Percentiles rank a stretch among this genome's conserved stretches.
Conservation (phyloP, 2,329 filamentous ascomycete species). For the Microascus cirrosus region DNA sequence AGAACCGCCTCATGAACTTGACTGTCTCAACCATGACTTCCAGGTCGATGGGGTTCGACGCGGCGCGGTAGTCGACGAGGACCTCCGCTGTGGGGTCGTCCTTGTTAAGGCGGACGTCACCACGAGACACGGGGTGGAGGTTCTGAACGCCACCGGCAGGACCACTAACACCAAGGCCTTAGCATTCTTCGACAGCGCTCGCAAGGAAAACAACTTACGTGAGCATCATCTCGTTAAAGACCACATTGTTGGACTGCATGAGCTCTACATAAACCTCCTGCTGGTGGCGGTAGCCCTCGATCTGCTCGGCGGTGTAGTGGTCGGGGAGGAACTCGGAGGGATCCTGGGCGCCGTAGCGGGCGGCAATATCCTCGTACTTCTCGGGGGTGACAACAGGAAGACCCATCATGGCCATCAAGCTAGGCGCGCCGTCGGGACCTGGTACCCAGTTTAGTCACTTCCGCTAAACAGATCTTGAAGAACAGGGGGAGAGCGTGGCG, state of each 20-base stretch:
- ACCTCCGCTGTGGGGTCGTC: constrained; percentile 11
- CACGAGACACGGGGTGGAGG: constrained; percentile 13
- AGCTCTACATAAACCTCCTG: constrained; percentile 15
- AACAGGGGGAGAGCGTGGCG: background rate
- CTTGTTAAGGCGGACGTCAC: constrained; percentile 12
- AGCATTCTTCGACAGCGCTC: too few species aligned
- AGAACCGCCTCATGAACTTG: constrained; percentile 14
- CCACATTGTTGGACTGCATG: constrained; percentile 14
- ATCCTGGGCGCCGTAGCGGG: constrained; percentile 9
- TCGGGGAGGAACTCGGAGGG: constrained; percentile 10
- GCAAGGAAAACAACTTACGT: background rate
- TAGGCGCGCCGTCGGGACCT: constrained; percentile 8
- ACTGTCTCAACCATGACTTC: constrained; percentile 13
- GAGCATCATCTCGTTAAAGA: constrained; percentile 34
- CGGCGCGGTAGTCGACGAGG: constrained; percentile 15
- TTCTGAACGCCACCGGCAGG: constrained; percentile 13
- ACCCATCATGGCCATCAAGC: constrained; percentile 12
- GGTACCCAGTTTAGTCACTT: background rate
- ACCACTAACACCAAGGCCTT: background rate
- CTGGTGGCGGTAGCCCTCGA: constrained; percentile 26
- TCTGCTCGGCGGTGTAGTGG: constrained; percentile 10
- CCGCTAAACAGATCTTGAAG: background rate
- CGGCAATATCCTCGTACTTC: constrained; percentile 10
- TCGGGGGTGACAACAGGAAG: constrained; percentile 13
- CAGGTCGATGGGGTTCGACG: constrained; percentile 13